Conservation (phyloP, 1,139 yeast species). For the Trichomonascaceae sp. region DNA sequence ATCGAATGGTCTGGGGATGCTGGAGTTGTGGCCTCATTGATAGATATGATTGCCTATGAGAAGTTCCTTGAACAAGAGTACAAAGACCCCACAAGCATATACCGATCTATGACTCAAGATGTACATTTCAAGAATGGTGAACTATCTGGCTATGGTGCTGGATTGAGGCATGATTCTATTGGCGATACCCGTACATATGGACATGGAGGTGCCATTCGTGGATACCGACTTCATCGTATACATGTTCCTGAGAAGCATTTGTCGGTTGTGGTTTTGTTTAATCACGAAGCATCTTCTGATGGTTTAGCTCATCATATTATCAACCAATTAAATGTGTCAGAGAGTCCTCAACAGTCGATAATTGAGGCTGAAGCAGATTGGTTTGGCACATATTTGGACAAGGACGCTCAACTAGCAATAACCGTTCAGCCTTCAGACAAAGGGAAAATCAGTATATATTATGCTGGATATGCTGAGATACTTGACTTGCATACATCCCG, state of each 20-base stretch:
- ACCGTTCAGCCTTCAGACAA: neutral
- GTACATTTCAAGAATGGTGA: neutral
- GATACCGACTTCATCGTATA: neutral
- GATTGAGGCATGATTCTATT: neutral
- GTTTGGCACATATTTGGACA: neutral
- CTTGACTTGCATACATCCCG: neutral
- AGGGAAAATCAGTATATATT: neutral
- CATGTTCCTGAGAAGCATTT: neutral
- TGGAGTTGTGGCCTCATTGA: neutral
- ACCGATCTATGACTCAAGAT: neutral
- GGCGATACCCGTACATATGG: neutral
- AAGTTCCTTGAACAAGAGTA: neutral
- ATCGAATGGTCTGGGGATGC: neutral
- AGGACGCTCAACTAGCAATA: neutral
- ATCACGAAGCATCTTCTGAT: neutral
- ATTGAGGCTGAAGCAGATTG: neutral
- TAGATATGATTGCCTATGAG: neutral
- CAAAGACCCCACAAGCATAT: neutral
- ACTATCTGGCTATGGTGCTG: neutral
- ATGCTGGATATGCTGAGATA: neutral
- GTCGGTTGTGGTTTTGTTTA: neutral
- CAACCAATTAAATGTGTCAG: neutral
- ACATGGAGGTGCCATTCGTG: neutral
- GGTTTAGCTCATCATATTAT: neutral
- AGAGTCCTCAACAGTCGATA: neutral